Evolutionary conservation across 345 rosid species (phyloP).

Genomic region (Brassica carinata): DNA sequence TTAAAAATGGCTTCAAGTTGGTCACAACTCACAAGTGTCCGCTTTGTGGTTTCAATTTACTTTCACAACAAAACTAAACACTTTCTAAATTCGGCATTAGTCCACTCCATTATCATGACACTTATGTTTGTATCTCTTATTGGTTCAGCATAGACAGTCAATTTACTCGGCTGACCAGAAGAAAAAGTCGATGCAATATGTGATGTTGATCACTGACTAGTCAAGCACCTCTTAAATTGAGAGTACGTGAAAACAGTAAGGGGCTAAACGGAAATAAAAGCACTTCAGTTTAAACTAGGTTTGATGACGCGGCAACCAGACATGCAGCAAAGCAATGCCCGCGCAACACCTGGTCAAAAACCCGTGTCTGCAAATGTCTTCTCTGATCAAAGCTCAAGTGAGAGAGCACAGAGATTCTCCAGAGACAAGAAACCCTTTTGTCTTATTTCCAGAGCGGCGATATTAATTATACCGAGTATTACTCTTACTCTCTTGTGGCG

Average conservation of each 20-base stretch:
- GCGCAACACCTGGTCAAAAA: slow-evolving; percentile 16
- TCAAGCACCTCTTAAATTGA: neutral
- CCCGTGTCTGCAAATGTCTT: neutral
- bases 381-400: neutral
- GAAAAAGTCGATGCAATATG: neutral
- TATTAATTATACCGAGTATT: neutral
- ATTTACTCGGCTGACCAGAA: neutral
- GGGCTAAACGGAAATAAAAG: slow-evolving; percentile 13
- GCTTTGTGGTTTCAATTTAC: slow-evolving; percentile 20
- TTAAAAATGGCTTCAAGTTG: slow-evolving; percentile 20
- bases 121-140: neutral
- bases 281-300: neutral
- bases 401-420: neutral
- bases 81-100: neutral
- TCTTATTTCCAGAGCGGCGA: neutral
- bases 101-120: neutral
- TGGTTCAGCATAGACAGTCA: neutral
- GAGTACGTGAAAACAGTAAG: neutral
- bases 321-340: neutral
- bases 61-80: slow-evolving; percentile 17
- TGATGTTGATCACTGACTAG: neutral
- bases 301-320: slow-evolving; percentile 22
- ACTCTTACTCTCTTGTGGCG: neutral
- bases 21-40: slow-evolving; percentile 28
- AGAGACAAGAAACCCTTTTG: neutral